Evolutionary conservation across 2,329 filamentous ascomycete genomes (phyloP).

Genomic region (Penicillium sp.): DNA sequence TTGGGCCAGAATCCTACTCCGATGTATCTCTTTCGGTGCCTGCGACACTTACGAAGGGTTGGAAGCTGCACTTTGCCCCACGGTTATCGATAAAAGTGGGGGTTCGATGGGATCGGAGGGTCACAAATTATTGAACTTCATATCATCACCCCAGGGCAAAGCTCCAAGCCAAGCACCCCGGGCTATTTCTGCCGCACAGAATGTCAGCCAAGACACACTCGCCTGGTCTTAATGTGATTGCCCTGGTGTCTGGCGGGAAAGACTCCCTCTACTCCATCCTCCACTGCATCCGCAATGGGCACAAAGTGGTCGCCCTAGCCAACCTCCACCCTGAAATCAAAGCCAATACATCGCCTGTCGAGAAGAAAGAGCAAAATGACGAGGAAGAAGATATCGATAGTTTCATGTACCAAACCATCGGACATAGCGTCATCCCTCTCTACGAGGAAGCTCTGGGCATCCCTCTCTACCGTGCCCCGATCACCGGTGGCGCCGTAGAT

Average conservation of each 20-base stretch:
- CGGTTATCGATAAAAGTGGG: constrained; percentile 6
- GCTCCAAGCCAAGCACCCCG: background rate
- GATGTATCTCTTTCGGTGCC: too few species aligned
- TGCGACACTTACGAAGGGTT: too few species aligned
- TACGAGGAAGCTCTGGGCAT: constrained; percentile 79
- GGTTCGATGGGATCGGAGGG: too few species aligned
- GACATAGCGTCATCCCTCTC: constrained; percentile 82
- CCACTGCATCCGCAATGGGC: constrained; percentile 85
- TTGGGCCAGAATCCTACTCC: too few species aligned
- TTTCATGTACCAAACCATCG: constrained; percentile 99
- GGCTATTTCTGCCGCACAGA: constrained; percentile 32
- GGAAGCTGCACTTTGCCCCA: too few species aligned
- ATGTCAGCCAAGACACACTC: constrained; percentile 38
- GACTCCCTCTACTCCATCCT: constrained; percentile 94
- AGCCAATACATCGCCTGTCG: background rate
- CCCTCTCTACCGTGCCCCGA: constrained; percentile 81
- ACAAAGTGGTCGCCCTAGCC: constrained; percentile 82
- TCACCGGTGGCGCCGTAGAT: constrained; percentile 72
- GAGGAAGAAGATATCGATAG: constrained; percentile 76
- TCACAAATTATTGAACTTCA: background rate
- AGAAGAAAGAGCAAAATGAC: constrained; percentile 24
- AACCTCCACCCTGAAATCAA: constrained; percentile 72
- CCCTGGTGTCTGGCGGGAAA: constrained; percentile 92
- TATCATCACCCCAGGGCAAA: too few species aligned
- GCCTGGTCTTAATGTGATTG: constrained; percentile 71